Evolutionary conservation across 352 stramenopile genomes (phyloP), one percentile per base, ranked within the genome.

Genomic region (Phytophthora sansomeana): DNA sequence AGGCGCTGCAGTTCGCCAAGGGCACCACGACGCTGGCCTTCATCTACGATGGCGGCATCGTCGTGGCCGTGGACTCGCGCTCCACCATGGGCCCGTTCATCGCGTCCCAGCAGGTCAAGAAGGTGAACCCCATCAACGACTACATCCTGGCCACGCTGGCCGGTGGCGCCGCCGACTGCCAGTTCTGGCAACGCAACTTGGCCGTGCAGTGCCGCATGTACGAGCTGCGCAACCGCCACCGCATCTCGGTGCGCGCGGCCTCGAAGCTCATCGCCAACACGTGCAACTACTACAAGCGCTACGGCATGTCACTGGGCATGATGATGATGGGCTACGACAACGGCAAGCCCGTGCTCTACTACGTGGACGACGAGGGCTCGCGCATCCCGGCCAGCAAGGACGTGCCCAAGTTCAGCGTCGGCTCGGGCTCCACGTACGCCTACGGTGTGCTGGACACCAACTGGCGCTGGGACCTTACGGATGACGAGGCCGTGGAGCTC

Each of bases 241-340:
- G 98, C 57, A 99, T 99, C 76, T 99, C 97, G 30, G 98, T 99
- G 7, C 96, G 97, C 32, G 96, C 96, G 6, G 98, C 98, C 6
- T 99, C 92, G 54, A 99, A 99, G 77, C 86, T 99, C 61, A 92
- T 99, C 47, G 91, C 96, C 21, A 99, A 99, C 91, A 99, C 97
- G 63, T 99, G 99, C 92, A 97, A 98, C 71, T 97, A 95, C 77
- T 97, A 97, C 83, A 96, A 90, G 81, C 75, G 69, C 68, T 97
- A 87, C 80, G 91, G 94, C 43, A 92, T 99, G 69, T 98, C 93
- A 75, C 84, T 99, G 76, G 98, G 98, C 42, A 99, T 98, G 72
- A 99, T 99, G 98, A 97, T 99, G 78, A 98, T 98, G 69, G 98
- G 98, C 54, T 99, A 98, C 91, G 98, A 99, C 89, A 98, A 96